A percentile compares a stretch with the other conserved stretches of the same genome.
Evolutionary conservation across 345 rosid genomes (phyloP).

Genomic region (Populus simonii): DNA sequence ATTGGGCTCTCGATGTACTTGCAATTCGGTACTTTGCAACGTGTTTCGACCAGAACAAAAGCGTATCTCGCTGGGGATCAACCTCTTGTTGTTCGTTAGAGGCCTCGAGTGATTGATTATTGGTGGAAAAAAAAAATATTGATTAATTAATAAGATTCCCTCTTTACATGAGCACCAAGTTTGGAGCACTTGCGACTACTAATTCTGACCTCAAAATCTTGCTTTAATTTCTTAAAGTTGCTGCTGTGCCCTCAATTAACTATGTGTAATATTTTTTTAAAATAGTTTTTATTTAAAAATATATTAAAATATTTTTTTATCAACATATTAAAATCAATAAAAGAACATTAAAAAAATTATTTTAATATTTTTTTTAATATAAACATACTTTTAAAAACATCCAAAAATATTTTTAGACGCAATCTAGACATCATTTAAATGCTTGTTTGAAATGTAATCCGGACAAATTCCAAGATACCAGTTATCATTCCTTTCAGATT

Average conservation of each 20-base stretch:
- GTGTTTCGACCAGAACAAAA: neutral
- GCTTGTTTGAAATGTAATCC: too few relatives aligned
- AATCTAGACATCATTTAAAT: too few relatives aligned
- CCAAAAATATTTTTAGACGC: too few relatives aligned
- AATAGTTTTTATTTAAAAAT: too few relatives aligned
- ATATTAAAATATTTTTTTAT: too few relatives aligned
- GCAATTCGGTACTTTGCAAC: neutral
- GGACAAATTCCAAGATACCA: neutral
- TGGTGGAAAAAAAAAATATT: conserved; percentile 9
- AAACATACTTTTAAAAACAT: too few relatives aligned
- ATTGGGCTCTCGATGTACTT: neutral
- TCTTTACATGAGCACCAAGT: conserved; percentile 17
- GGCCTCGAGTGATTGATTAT: conserved; percentile 18
- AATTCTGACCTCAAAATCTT: neutral
- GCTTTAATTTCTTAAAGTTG: conserved; percentile 1
- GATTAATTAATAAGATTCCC: conserved; percentile 23
- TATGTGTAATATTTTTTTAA: neutral
- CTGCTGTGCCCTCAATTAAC: conserved; percentile 31
- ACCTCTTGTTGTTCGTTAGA: conserved; percentile 11
- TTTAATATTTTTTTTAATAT: too few relatives aligned
- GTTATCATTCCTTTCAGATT: neutral
- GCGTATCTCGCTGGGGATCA: neutral
- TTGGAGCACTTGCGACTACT: conserved; percentile 25
- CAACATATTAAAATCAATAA: too few relatives aligned
- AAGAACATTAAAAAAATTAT: too few relatives aligned